Base-by-base conservation (phyloP, 2,329 filamentous ascomycete genomes). In the Ophiostoma tasmaniense region DNA sequence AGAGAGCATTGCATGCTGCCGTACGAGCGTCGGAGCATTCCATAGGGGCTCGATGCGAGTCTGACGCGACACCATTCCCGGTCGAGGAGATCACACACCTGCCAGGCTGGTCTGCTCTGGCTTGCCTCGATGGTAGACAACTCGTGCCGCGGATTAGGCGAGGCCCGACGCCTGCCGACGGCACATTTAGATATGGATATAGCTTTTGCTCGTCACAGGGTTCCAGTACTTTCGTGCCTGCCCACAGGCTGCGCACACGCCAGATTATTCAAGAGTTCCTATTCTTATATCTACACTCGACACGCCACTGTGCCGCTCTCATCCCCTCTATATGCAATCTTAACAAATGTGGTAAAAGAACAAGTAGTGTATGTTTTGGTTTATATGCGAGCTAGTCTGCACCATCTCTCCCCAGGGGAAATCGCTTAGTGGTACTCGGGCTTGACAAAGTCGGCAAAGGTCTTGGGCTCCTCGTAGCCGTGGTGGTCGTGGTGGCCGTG, bases 371-470 rank as follows among this genome's bases (percentile, higher is more conserved):
- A 39, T 64, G 22, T 64, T 7, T 22, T 22, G 6, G n/a, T n/a
- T 35, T 33, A 39, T 39, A 39, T 39, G 37, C 30, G 17, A 37
- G 30, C 10, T 39, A 25, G 61, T 37, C 30, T 37, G 2, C 33
- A 3, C 25, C 17, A 7, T 20, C 42, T 45, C 5, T 45, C 17
- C 5, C 20, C 17, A 45, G 8, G 17, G 1, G 2, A 13, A 30
- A 2, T 25, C 61, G 30, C 37, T 68, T 94, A 96, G 85, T 89
- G 88, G 87, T 98, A 99, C 79, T 97, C 89, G 71, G 93, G 92
- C 87, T 91, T 93, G 82, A 99, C 89, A 82, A 87, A 98, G 85
- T 99, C 91, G 81, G 92, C 92, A 79, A 98, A 82, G 76, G 92
- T 97, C 90, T 97, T 97, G 79, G 93, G 92, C 83, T 96, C 92